A percentile compares a stretch with the other conserved stretches of the same genome.
These are phyloP conservation scores for Penicillium sp. DNA, from an alignment of 2,329 filamentous ascomycete species.

Conservation along the genomic window DNA sequence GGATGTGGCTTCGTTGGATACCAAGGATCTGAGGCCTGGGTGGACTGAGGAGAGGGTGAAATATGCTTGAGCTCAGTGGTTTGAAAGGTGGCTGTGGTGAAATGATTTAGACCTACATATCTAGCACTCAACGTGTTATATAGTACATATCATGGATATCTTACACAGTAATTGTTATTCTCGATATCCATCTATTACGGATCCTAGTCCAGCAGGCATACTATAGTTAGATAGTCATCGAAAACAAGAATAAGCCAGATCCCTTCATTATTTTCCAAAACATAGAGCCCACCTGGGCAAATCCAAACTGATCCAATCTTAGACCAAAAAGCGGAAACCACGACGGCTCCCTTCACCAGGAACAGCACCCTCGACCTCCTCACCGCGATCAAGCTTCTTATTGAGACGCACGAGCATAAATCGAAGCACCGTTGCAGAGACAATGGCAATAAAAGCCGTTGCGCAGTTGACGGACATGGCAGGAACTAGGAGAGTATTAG, in stretches of 20 bases:
- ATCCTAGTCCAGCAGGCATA: not conserved
- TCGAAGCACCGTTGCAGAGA: slow-evolving; percentile 62
- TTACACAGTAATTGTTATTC: not conserved
- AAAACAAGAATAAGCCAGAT: not conserved
- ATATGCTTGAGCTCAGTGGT: slow-evolving; percentile 32
- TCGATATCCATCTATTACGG: not conserved
- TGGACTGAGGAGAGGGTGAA: slow-evolving; percentile 46
- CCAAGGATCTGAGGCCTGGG: slow-evolving; percentile 50
- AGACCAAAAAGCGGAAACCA: slow-evolving; percentile 67
- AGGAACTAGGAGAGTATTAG: slow-evolving; percentile 40
- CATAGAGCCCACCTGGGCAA: not conserved
- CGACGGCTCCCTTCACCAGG: slow-evolving; percentile 58
- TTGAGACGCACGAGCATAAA: slow-evolving; percentile 66
- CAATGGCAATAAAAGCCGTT: slow-evolving; percentile 63
- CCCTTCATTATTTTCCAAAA: too few species aligned
- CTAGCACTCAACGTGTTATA: not conserved
- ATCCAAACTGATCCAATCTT: slow-evolving; percentile 5
- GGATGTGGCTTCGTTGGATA: slow-evolving; percentile 50
- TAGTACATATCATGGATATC: not conserved
- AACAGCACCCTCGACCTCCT: slow-evolving; percentile 55
- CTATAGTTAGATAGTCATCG: not conserved
- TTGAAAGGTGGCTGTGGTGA: not conserved
- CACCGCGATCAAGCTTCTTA: slow-evolving; percentile 66
- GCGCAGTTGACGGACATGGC: slow-evolving; percentile 69
- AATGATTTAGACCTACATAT: not conserved